Evolutionary conservation across 2,329 filamentous ascomycete genomes (phyloP), one percentile per base, ranked within the genome.

Genomic region (Pseudogymnoascus sp.): DNA sequence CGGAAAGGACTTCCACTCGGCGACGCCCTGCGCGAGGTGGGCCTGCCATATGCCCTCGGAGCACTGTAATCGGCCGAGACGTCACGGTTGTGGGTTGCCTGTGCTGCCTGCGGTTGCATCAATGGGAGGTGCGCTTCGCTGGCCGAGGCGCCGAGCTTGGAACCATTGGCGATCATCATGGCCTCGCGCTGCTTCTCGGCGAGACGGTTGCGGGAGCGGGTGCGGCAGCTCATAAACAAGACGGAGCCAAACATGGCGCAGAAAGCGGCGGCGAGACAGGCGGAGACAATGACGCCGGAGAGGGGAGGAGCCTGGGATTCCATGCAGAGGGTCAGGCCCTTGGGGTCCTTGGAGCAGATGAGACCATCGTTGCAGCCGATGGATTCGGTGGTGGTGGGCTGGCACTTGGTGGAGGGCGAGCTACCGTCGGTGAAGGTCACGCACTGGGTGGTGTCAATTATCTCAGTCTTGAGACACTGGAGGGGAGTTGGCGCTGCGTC

Each of bases 221-320:
- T 55, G 29, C 48, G 48, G 48, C 29, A 55, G 48, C 48, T 33
- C 48, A 55, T 55, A n/a, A 55, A 55, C 29, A 55, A 29, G n/a
- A 55, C 48, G 29, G 48, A 55, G 48, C 48, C 48, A 29, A 55
- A 55, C 48, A 55, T 55, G 48, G 48, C 48, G 48, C n/a, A 55
- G 48, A 55, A 55, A 10, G 48, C 48, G 15, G n/a, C 48, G 9
- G 29, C 17, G n/a, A 55, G 48, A 5, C 9, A 17, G 29, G 2
- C n/a, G 15, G 48, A 55, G 29, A 55, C 48, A 21, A 55, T 55
- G 48, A 55, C 33, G 29, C 48, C 48, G n/a, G 15, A 9, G 29
- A 55, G 48, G 29, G 33, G 8, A 21, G 48, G 48, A 15, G 48
- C 29, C 9, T 55, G 4, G n/a, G 48, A 55, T 33, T 33, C 9